A percentile compares a stretch with the other conserved stretches of the same genome.
Conservation (phyloP, 345 rosid species). For the Salix koriyanagi region DNA sequence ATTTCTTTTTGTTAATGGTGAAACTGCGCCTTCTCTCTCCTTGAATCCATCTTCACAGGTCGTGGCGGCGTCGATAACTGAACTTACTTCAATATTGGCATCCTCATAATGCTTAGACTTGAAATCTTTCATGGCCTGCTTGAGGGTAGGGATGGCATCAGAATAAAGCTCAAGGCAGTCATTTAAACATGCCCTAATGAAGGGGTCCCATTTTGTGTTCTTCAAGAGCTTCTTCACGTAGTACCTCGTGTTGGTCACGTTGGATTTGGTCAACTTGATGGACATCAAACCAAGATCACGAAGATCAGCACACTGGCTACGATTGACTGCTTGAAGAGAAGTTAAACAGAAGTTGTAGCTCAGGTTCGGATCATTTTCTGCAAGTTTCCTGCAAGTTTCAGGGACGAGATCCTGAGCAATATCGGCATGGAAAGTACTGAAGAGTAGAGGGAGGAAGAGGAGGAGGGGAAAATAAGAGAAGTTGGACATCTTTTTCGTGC, state of each 20-base stretch:
- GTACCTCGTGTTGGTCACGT: constrained; percentile 36
- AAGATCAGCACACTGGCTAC: constrained; percentile 28
- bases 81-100: constrained; percentile 40
- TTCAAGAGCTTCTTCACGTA: constrained; percentile 29
- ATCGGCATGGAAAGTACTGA: neutral
- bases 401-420: constrained; percentile 25
- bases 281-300: constrained; percentile 46
- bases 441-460: neutral
- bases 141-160: constrained; percentile 31
- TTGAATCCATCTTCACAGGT: constrained; percentile 65
- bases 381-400: constrained; percentile 45
- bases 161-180: constrained; percentile 58
- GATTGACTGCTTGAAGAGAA: constrained; percentile 37
- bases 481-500: constrained; percentile 15
- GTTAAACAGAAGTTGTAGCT: constrained; percentile 41
- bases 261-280: constrained; percentile 30
- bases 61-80: constrained; percentile 43
- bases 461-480: constrained; percentile 2
- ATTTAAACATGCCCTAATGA: constrained; percentile 22
- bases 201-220: constrained; percentile 32
- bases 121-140: constrained; percentile 38
- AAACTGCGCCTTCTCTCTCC: constrained; percentile 31
- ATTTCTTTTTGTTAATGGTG: constrained; percentile 43
- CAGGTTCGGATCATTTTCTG: constrained; percentile 35
- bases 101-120: constrained; percentile 31